These are phyloP conservation scores for Psilocybe tampanensis DNA, from an alignment of 768 basidiomycete species.

Conservation along the genomic window DNA sequence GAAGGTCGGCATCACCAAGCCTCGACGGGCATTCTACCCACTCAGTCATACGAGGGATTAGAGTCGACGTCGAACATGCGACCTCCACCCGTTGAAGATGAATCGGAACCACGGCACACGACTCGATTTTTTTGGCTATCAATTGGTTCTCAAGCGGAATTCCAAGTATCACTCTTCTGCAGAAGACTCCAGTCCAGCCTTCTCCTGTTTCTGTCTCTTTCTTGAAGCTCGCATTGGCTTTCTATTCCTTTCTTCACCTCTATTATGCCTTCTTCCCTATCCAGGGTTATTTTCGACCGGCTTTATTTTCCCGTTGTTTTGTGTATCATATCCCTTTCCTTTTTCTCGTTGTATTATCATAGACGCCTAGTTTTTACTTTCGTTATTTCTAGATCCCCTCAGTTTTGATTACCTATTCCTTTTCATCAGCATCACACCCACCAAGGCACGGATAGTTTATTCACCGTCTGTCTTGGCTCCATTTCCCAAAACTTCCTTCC, in stretches of 20 bases:
- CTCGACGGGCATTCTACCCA: constrained; percentile 21
- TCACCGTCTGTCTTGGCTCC: background rate
- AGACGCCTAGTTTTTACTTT: background rate
- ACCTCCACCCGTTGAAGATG: constrained; percentile 45
- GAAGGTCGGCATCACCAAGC: constrained; percentile 20
- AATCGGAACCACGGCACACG: no score
- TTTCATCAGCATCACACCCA: background rate
- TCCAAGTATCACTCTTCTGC: background rate
- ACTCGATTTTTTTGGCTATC: no score
- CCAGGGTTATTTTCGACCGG: background rate
- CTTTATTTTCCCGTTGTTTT: constrained; percentile 1
- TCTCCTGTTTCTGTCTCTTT: background rate
- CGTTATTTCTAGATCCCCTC: background rate
- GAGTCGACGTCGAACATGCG: constrained; percentile 64
- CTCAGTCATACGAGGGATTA: constrained; percentile 45
- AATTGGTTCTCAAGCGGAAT: background rate
- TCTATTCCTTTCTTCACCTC: background rate
- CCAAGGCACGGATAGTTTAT: background rate
- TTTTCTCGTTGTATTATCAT: constrained; percentile 14
- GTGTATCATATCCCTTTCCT: constrained; percentile 4
- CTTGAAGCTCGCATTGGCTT: background rate
- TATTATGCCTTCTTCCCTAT: background rate
- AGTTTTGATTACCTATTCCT: constrained; percentile 5
- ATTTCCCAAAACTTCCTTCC: background rate
- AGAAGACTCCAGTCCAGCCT: background rate